phyloP scores from a whole-genome alignment of 106 monocot species.

The Platanthera guangdongensis region DNA sequence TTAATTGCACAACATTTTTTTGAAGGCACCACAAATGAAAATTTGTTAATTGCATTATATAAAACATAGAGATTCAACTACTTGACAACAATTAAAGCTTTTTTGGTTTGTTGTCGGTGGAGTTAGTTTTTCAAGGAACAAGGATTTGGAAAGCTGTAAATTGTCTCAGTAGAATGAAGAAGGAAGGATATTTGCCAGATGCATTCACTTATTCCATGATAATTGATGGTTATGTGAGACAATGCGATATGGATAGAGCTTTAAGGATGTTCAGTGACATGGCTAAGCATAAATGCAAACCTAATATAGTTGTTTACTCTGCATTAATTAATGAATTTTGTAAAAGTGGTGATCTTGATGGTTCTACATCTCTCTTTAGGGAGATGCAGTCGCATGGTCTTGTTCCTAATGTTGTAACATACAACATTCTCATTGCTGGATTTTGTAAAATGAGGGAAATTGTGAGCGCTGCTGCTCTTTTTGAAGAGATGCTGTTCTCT shows the following conservation, averaged over 20 bases:
- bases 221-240: conserved; percentile 69
- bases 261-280: conserved; percentile 50
- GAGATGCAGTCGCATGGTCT: conserved; percentile 42
- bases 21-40: too few relatives aligned
- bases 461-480: conserved; percentile 27
- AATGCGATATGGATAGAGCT: conserved; percentile 47
- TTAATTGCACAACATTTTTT: too few relatives aligned
- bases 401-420: conserved; percentile 78
- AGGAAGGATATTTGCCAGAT: conserved; percentile 47
- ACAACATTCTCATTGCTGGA: conserved; percentile 56
- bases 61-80: too few relatives aligned
- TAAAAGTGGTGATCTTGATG: conserved; percentile 30
- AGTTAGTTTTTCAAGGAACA: conserved; percentile 65
- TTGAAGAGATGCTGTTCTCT: conserved; percentile 61
- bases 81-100: too few relatives aligned
- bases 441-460: conserved; percentile 39
- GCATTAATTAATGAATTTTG: conserved; percentile 76
- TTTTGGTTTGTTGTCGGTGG: too few relatives aligned
- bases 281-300: conserved; percentile 52
- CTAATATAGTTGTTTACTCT: conserved; percentile 74
- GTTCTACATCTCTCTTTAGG: conserved; percentile 36
- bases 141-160: conserved; percentile 38
- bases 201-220: conserved; percentile 72
- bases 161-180: conserved; percentile 38
- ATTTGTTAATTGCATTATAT: too few relatives aligned